phyloP scores from a whole-genome alignment of 768 basidiomycete species.

The Psilocybe azurescens region DNA sequence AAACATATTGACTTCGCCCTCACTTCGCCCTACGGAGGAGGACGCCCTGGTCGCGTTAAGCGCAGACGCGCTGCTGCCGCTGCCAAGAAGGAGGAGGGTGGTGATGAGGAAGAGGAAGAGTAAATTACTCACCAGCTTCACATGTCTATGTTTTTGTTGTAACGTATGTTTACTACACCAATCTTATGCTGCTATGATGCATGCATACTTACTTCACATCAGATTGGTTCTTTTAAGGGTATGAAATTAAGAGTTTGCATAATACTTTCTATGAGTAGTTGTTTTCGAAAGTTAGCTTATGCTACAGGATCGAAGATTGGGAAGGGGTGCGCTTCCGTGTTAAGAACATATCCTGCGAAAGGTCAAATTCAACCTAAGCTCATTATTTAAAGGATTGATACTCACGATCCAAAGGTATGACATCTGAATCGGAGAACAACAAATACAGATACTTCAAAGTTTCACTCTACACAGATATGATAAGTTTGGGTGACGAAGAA shows the following conservation, averaged over 20 bases:
- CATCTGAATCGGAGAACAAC: constrained; percentile 75
- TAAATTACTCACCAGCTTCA: constrained; percentile 27
- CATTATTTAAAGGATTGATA: background rate
- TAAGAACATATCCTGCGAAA: constrained; percentile 80
- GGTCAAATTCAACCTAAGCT: background rate
- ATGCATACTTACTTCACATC: constrained; percentile 5
- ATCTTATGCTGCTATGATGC: constrained; percentile 28
- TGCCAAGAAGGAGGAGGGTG: constrained; percentile 89
- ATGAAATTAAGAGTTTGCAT: background rate
- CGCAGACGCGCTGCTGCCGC: constrained; percentile 96
- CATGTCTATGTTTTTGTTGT: constrained; percentile 22
- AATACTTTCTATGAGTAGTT: background rate
- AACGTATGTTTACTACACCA: constrained; percentile 24
- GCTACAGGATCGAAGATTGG: constrained; percentile 63
- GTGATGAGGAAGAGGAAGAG: constrained; percentile 91
- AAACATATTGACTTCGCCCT: constrained; percentile 99
- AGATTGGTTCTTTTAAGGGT: background rate
- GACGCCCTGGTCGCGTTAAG: constrained; percentile 95
- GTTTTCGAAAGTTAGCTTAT: constrained; percentile 32
- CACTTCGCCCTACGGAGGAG: constrained; percentile 96
- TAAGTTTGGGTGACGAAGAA: background rate
- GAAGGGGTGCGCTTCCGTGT: constrained; percentile 75
- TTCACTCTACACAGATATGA: constrained; percentile 61
- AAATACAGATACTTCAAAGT: constrained; percentile 92
- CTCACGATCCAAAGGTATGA: constrained; percentile 79